These are phyloP conservation scores for Fusarium foetens DNA, from an alignment of 2,329 filamentous ascomycete species.

Conservation along the genomic window DNA sequence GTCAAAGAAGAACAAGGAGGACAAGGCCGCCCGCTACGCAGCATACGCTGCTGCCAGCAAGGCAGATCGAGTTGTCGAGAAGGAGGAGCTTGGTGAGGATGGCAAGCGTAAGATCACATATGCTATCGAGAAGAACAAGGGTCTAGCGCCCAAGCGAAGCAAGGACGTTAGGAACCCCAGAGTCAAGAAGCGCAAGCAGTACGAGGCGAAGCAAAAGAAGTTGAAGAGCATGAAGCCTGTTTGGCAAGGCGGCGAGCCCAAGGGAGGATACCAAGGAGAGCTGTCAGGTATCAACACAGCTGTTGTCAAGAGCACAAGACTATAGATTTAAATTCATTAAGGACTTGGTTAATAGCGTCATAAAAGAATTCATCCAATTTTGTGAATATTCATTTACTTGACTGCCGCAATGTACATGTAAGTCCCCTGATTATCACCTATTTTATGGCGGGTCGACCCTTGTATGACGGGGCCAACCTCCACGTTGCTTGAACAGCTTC, in stretches of 20 bases:
- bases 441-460: constrained; percentile 15
- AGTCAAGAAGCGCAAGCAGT: constrained; percentile 98
- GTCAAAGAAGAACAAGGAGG: constrained; percentile 76
- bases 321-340: constrained; percentile 61
- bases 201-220: constrained; percentile 97
- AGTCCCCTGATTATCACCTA: constrained; percentile 2
- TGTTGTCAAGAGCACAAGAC: constrained; percentile 91
- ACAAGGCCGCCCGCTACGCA: constrained; percentile 69
- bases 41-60: constrained; percentile 71
- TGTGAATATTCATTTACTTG: neutral
- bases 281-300: constrained; percentile 94
- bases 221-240: constrained; percentile 84
- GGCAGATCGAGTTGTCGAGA: constrained; percentile 70
- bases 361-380: constrained; percentile 7
- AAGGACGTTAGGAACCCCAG: constrained; percentile 95
- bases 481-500: constrained; percentile 43
- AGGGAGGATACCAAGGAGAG: constrained; percentile 90
- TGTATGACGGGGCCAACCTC: constrained; percentile 39
- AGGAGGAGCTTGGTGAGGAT: constrained; percentile 78
- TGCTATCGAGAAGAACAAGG: constrained; percentile 97
- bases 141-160: constrained; percentile 85
- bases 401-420: neutral
- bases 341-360: constrained; percentile 29
- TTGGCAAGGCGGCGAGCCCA: constrained; percentile 86
- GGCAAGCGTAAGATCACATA: constrained; percentile 95